These are phyloP conservation scores for Psidium guajava DNA, from an alignment of 345 rosid genomes.

Conservation along the genomic window DNA sequence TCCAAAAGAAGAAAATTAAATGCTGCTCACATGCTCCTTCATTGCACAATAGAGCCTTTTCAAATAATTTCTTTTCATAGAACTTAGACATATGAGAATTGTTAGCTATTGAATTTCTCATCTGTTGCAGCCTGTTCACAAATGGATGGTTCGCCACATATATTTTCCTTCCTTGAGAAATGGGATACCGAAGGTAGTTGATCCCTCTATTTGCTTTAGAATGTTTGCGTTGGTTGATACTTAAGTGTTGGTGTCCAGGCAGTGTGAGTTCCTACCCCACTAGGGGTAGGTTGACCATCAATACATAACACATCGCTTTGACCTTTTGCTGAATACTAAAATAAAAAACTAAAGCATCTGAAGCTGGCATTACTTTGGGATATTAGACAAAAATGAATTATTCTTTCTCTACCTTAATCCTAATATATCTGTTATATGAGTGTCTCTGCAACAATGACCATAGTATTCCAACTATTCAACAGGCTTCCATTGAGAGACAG, in stretches of 20 bases:
- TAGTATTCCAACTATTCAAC: neutral
- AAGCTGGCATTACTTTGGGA: neutral
- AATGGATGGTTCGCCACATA: slow-evolving; percentile 98
- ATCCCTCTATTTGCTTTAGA: neutral
- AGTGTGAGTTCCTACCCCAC: neutral
- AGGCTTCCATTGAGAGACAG: neutral
- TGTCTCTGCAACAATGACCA: neutral
- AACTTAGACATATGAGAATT: neutral
- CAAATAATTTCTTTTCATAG: neutral
- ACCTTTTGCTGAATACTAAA: neutral
- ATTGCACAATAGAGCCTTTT: neutral
- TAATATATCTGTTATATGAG: neutral
- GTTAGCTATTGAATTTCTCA: neutral
- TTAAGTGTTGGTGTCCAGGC: neutral
- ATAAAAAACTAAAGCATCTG: neutral
- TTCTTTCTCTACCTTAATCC: neutral
- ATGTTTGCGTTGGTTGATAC: neutral
- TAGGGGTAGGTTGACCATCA: neutral
- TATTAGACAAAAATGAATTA: neutral
- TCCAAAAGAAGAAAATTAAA: neutral
- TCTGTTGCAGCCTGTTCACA: slow-evolving; percentile 87
- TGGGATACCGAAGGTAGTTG: slow-evolving; percentile 67
- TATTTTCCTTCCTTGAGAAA: slow-evolving; percentile 82
- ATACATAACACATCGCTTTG: neutral
- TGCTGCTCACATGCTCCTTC: neutral